phyloP scores from a whole-genome alignment of 257 asterid genomes.

The Cynanchum wilfordii region DNA sequence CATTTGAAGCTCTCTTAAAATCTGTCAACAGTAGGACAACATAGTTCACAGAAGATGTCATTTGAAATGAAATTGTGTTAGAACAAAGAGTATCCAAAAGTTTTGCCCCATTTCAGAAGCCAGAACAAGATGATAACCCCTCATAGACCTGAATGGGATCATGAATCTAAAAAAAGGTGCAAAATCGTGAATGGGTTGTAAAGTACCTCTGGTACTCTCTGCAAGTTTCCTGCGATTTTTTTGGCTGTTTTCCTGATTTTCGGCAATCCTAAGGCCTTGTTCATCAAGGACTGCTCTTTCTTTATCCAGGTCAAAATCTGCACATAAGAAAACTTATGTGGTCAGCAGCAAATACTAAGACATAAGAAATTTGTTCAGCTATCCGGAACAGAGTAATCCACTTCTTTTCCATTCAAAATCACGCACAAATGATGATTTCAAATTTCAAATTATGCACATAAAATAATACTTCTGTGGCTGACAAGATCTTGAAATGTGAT shows the following conservation, averaged over 20 bases:
- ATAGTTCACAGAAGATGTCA: not conserved
- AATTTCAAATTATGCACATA: not conserved
- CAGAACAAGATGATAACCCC: not conserved
- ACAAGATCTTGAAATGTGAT: not conserved
- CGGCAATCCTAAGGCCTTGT: constrained; percentile 94
- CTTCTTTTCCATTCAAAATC: not conserved
- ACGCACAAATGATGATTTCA: not conserved
- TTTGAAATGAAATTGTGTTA: not conserved
- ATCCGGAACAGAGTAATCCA: not conserved
- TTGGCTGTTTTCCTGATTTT: constrained; percentile 98
- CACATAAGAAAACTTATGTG: constrained; percentile 8
- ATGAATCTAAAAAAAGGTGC: not conserved
- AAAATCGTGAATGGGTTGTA: not conserved
- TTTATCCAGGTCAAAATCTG: constrained; percentile 96
- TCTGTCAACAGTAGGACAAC: constrained; percentile 37
- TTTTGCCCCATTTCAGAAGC: not conserved
- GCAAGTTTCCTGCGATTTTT: constrained; percentile 98
- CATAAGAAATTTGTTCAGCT: not conserved
- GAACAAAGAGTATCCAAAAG: not conserved
- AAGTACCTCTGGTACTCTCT: constrained; percentile 94
- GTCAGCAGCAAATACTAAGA: constrained; percentile 1
- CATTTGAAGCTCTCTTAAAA: constrained; percentile 90
- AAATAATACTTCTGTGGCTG: not conserved
- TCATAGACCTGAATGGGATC: not conserved
- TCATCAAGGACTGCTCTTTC: constrained; percentile 84